These are phyloP conservation scores for Strobilomyces echinocephalus DNA, from an alignment of 768 basidiomycete genomes.

Conservation along the genomic window DNA sequence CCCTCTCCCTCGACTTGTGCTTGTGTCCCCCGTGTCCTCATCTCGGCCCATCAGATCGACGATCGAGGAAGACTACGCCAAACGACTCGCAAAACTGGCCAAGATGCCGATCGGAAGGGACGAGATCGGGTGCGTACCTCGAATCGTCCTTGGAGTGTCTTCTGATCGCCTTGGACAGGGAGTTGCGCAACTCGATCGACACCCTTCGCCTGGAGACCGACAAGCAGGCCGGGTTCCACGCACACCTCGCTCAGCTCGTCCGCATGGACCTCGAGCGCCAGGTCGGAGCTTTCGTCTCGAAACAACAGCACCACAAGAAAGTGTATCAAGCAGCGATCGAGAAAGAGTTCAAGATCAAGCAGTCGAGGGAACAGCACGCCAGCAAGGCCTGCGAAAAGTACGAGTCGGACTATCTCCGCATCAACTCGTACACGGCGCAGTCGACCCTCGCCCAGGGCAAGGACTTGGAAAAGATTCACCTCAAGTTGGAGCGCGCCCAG, in stretches of 20 bases:
- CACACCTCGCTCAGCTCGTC: conserved; percentile 69
- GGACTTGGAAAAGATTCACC: conserved; percentile 84
- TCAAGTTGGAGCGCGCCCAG: conserved; percentile 83
- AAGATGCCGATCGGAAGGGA: conserved; percentile 76
- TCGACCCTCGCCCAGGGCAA: conserved; percentile 87
- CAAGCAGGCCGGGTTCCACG: conserved; percentile 69
- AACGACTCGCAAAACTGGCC: conserved; percentile 72
- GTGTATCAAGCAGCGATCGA: conserved; percentile 72
- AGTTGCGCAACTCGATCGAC: conserved; percentile 76
- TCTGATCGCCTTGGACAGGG: conserved; percentile 42
- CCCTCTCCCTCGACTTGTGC: not conserved
- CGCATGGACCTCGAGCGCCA: conserved; percentile 70
- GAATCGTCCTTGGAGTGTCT: not conserved
- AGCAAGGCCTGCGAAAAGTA: conserved; percentile 90
- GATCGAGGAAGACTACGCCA: conserved; percentile 96
- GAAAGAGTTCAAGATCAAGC: conserved; percentile 87
- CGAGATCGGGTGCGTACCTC: conserved; percentile 79
- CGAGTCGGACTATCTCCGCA: conserved; percentile 85
- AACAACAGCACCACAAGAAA: conserved; percentile 71
- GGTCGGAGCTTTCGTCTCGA: conserved; percentile 52
- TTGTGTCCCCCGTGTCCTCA: not conserved
- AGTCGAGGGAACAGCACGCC: conserved; percentile 81
- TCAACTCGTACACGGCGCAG: conserved; percentile 93
- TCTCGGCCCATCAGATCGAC: conserved; percentile 47
- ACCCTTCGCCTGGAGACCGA: conserved; percentile 81